Base-by-base conservation (phyloP, 2,329 filamentous ascomycete species). In the Microcera coccophila region DNA sequence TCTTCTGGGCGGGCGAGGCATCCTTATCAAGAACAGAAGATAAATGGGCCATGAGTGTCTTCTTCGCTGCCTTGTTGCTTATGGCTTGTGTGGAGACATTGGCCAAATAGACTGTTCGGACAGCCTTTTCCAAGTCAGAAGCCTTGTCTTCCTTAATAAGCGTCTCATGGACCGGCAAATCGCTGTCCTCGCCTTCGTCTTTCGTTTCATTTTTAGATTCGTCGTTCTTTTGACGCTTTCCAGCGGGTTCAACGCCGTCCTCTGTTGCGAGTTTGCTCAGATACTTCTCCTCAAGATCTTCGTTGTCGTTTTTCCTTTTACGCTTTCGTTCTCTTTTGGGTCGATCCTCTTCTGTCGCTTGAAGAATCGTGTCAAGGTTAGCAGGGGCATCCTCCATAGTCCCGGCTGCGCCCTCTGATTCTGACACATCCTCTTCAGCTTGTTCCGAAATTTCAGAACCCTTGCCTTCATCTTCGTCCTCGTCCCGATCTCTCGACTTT, bases 21-120 rank as follows among this genome's bases (percentile, higher is more conserved):
- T 73, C 63, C 29, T 66, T 64, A 42, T 75, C 70, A 38, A 94
- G 73, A 58, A 89, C 85, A 1, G 88, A 89, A n/a, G 78, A 75
- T 35, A 96, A 79, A 63, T 96, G 88, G 32, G 77, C 72, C 52
- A 88, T 71, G 21, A 96, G 77, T 3, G 77, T 76, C 71, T 89
- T 94, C 69, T 88, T 90, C 24, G 83, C 84, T 2, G 82, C 68
- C 61, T 94, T 94, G 20, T 86, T 90, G 37, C 82, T 86, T 58
- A 97, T 88, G 32, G 88, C 89, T 39, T 84, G 74, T 17, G 79
- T 84, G 12, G 90, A 90, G 35, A 98, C 88, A 60, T 98, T 98
- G 59, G 87, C 86, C 11, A 98, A 73, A 68, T 97, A 98, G 32
- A 97, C 82, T 5, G 93, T 98, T 43, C 93, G 85, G 44, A 80